These are phyloP conservation scores for Globisporangium okanoganense DNA, from an alignment of 352 stramenopile genomes.

Conservation along the genomic window DNA sequence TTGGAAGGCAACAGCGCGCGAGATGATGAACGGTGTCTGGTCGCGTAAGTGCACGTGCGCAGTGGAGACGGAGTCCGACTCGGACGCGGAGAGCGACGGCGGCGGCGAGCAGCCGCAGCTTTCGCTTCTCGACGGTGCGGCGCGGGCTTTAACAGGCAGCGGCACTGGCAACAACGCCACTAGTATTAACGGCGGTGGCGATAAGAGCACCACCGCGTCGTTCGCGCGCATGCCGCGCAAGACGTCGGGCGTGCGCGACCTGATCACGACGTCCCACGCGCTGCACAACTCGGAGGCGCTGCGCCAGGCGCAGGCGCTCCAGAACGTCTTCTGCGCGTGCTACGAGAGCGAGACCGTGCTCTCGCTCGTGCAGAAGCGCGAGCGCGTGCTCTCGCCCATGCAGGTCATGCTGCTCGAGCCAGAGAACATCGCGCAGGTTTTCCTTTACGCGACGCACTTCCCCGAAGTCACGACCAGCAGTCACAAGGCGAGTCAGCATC, in stretches of 20 bases:
- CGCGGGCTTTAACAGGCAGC: neutral
- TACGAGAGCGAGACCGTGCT: constrained; percentile 75
- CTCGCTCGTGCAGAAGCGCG: constrained; percentile 48
- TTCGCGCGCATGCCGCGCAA: constrained; percentile 30
- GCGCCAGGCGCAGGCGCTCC: constrained; percentile 47
- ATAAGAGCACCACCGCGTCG: constrained; percentile 12
- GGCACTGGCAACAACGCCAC: neutral
- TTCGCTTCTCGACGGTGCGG: neutral
- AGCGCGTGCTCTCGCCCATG: constrained; percentile 57
- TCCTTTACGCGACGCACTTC: constrained; percentile 49
- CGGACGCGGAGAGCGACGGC: constrained; percentile 45
- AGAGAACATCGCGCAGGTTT: constrained; percentile 57
- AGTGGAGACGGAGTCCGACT: constrained; percentile 69
- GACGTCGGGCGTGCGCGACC: constrained; percentile 42
- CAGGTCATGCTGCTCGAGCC: constrained; percentile 62
- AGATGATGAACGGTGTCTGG: constrained; percentile 8
- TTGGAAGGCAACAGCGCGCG: neutral
- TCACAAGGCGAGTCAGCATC: constrained; percentile 5
- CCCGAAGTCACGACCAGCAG: constrained; percentile 2
- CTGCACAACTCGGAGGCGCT: constrained; percentile 71
- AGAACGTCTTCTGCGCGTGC: constrained; percentile 76
- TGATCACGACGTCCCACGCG: constrained; percentile 59
- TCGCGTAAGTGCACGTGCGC: constrained; percentile 66
- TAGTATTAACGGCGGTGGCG: neutral
- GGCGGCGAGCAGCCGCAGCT: constrained; percentile 25